Conservation (phyloP, 2,329 filamentous ascomycete species). For the Penicillium sp. region DNA sequence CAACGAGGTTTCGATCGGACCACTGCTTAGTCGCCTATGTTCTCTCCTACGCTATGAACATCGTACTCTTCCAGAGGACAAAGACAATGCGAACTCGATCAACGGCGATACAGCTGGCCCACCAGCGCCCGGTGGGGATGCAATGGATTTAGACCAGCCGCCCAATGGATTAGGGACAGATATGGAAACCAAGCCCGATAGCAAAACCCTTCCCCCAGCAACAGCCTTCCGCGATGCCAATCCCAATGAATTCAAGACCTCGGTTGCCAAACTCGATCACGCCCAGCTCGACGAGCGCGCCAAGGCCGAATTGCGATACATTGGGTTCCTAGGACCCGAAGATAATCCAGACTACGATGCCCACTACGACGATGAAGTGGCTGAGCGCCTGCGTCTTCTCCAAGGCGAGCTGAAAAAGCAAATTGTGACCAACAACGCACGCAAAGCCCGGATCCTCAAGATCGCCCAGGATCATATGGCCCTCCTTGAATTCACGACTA, state of each 20-base stretch:
- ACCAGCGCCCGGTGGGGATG: slow-evolving; percentile 46
- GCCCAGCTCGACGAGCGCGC: slow-evolving; percentile 84
- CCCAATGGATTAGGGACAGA: slow-evolving; percentile 41
- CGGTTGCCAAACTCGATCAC: slow-evolving; percentile 78
- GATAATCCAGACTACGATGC: slow-evolving; percentile 77
- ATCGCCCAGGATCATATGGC: slow-evolving; percentile 91
- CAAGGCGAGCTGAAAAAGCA: slow-evolving; percentile 81
- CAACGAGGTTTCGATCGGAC: slow-evolving; percentile 84
- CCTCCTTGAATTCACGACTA: slow-evolving; percentile 94
- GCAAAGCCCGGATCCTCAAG: slow-evolving; percentile 82
- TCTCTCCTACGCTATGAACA: slow-evolving; percentile 77
- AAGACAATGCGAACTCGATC: slow-evolving; percentile 58
- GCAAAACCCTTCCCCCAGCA: slow-evolving; percentile 62
- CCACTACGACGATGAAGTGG: slow-evolving; percentile 91
- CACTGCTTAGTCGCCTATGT: slow-evolving; percentile 78
- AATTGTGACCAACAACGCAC: slow-evolving; percentile 83
- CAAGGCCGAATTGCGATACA: slow-evolving; percentile 85
- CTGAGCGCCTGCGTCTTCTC: slow-evolving; percentile 80
- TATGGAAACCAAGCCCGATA: slow-evolving; percentile 27
- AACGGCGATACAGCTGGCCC: slow-evolving; percentile 46
- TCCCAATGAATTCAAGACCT: slow-evolving; percentile 75
- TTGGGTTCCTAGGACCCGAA: slow-evolving; percentile 78
- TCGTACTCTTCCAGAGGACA: slow-evolving; percentile 54
- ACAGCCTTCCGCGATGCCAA: slow-evolving; percentile 77
- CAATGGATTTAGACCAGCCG: slow-evolving; percentile 50